Evolutionary conservation across 164 flowering plant genomes (phyloP), one percentile per base, ranked within the genome.

Genomic region (Umbilicus rupestris): DNA sequence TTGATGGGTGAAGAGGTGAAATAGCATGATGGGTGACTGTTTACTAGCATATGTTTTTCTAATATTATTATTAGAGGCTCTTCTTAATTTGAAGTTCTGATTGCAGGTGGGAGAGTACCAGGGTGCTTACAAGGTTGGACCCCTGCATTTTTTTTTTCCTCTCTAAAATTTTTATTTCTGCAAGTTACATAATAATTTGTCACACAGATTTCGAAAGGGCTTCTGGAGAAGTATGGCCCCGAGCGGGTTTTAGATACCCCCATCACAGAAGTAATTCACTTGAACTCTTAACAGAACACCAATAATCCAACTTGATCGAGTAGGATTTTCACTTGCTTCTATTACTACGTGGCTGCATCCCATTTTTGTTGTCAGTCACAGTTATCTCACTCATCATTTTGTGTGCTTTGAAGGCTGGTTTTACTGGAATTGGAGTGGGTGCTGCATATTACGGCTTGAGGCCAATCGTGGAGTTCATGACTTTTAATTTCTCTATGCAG

Each of bases 51-150:
- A 19, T 6, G 12, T 15, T 42, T n/a, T 41, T 35, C 62, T 71
- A 22, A 62, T 46, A 16, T 49, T 24, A 70, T 44, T 29, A 69
- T n/a, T 65, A 66, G 5, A 20, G 0, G 20, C 57, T 45, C 14
- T 33, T 17, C 30, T 3, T 47, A 26, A 47, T 47, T 10, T 67
- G 59, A 44, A 24, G 29, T 72, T 49, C 42, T 20, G 15, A 22
- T 52, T 72, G 69, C 83, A 94, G 97, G 97, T 94, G 76, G 98
- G 98, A 22, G 95, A 91, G 72, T 94, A 94, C 65, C 96, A 94
- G 44, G 98, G 98, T 69, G 98, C 98, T 55, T 94, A 94, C 82
- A 94, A 94, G 97, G 98, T 93, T 71, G n/a, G n/a, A n/a, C n/a
- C n/a, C n/a, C n/a, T 76, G 90, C 58, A 37, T 59, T 22, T 24